Percentiles rank a stretch among this genome's conserved stretches.
Evolutionary conservation across 2,329 filamentous ascomycete species (phyloP).

Genomic region (Ophiocordyceps polyrhachis-furcata): DNA sequence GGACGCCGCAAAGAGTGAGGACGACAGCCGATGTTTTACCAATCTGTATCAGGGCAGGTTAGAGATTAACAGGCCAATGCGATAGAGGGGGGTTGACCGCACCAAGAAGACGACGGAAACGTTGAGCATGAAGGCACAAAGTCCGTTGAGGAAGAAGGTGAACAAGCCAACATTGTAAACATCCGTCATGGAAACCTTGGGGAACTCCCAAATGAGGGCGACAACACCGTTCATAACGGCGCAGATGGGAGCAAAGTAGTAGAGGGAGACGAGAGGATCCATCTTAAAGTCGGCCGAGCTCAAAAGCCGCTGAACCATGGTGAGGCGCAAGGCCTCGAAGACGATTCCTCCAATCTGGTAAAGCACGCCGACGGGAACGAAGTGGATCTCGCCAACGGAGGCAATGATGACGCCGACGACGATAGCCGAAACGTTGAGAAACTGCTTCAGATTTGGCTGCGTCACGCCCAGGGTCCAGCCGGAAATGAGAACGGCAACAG

Average conservation of each 20-base stretch:
- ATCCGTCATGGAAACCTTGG: constrained; percentile 45
- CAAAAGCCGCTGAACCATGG: constrained; percentile 73
- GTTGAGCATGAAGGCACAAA: constrained; percentile 63
- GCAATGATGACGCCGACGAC: constrained; percentile 32
- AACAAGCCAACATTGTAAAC: constrained; percentile 45
- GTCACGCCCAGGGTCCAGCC: constrained; percentile 41
- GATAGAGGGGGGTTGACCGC: constrained; percentile 14
- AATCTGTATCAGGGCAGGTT: constrained; percentile 39
- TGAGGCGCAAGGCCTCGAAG: constrained; percentile 64
- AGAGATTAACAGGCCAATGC: neutral
- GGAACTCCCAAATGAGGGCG: constrained; percentile 49
- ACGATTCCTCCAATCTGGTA: constrained; percentile 58
- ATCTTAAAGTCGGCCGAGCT: constrained; percentile 63
- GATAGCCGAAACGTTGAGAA: constrained; percentile 32
- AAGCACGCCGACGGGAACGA: constrained; percentile 44
- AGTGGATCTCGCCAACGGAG: constrained; percentile 46
- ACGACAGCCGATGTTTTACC: constrained; percentile 75
- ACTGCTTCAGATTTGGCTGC: constrained; percentile 22
- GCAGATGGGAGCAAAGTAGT: constrained; percentile 79
- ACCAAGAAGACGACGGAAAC: constrained; percentile 75
- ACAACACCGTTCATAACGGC: constrained; percentile 62
- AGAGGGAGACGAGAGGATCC: constrained; percentile 73
- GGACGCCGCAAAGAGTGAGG: constrained; percentile 68
- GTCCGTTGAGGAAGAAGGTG: constrained; percentile 53
- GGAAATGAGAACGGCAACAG: constrained; percentile 45